These are phyloP conservation scores for Calocera viscosa DNA, from an alignment of 768 basidiomycete genomes.

Conservation along the genomic window DNA sequence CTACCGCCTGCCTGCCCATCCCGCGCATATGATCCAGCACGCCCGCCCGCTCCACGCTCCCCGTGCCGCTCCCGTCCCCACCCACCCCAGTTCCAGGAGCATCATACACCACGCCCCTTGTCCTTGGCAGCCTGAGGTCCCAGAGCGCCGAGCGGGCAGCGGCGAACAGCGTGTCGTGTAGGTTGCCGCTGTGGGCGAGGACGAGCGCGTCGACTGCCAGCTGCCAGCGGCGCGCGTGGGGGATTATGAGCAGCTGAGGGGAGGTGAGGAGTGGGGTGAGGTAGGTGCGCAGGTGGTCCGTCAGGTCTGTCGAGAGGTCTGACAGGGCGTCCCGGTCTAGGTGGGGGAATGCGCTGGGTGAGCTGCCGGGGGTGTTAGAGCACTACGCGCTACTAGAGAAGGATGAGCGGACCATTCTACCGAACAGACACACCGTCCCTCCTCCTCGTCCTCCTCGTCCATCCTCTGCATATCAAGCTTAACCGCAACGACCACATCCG, in stretches of 20 bases:
- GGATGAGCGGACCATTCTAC: background rate
- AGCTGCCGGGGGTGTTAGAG: constrained; percentile 36
- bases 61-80: constrained; percentile 23
- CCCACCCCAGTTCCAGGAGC: constrained; percentile 27
- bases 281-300: constrained; percentile 47
- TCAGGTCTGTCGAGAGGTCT: constrained; percentile 63
- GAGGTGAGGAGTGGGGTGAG: constrained; percentile 58
- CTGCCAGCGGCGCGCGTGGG: constrained; percentile 58
- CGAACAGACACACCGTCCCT: constrained; percentile 24
- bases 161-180: constrained; percentile 66
- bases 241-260: constrained; percentile 44
- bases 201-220: constrained; percentile 62
- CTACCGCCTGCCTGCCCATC: constrained; percentile 36
- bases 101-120: constrained; percentile 56
- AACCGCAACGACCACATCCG: constrained; percentile 64
- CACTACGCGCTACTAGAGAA: background rate
- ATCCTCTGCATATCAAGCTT: constrained; percentile 67
- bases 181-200: constrained; percentile 60
- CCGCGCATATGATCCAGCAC: constrained; percentile 50
- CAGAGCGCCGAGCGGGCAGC: constrained; percentile 67
- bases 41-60: constrained; percentile 40
- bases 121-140: constrained; percentile 68
- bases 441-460: constrained; percentile 23
- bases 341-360: constrained; percentile 67
- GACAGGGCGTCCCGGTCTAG: constrained; percentile 52